Evolutionary conservation across 768 basidiomycete species (phyloP).

Genomic region (Termitomyces heimii): DNA sequence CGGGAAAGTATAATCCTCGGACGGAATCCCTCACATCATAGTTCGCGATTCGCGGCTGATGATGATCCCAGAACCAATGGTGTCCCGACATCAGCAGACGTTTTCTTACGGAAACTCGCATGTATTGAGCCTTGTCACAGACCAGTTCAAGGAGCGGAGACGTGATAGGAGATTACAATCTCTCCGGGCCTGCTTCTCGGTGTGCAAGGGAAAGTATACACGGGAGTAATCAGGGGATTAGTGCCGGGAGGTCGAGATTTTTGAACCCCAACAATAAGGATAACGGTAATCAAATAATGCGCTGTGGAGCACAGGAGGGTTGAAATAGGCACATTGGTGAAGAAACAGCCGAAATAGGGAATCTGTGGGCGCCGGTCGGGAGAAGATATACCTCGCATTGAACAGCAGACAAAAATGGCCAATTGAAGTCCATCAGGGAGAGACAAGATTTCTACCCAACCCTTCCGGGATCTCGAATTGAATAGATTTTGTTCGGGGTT

Average conservation of each 20-base stretch:
- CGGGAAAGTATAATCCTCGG: background rate
- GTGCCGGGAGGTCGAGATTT: background rate
- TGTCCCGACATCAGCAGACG: background rate
- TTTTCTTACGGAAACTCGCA: background rate
- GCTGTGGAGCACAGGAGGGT: background rate
- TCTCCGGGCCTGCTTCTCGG: background rate
- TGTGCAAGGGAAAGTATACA: background rate
- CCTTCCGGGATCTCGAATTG: background rate
- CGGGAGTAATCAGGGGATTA: background rate
- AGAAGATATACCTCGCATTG: background rate
- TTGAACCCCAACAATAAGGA: background rate
- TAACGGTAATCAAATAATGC: background rate
- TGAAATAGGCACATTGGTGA: background rate
- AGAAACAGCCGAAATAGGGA: background rate
- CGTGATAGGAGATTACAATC: background rate
- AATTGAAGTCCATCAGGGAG: background rate
- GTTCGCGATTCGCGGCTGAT: slow-evolving; percentile 5
- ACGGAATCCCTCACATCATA: slow-evolving; percentile 1
- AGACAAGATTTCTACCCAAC: background rate
- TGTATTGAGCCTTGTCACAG: background rate
- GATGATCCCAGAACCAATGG: background rate
- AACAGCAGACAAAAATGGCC: background rate
- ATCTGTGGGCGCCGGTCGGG: background rate
- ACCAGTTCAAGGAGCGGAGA: background rate
- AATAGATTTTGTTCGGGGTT: background rate